phyloP scores from a whole-genome alignment of 768 basidiomycete genomes.

The Atractiella rhizophila region DNA sequence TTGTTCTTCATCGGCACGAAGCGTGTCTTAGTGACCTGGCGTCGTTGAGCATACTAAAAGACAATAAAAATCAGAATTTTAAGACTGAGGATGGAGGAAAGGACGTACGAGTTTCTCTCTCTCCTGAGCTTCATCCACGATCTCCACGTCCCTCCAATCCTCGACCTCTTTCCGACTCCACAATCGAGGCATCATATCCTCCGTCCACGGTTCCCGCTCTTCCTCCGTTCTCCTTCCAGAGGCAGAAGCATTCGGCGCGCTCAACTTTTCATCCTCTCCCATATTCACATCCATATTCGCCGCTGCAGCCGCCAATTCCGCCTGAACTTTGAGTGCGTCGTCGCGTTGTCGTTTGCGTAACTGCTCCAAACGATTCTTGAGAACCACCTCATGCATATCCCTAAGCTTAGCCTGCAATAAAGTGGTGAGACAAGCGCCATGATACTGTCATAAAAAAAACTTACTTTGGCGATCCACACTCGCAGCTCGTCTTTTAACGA shows the following conservation, averaged over 20 bases:
- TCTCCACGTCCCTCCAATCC: conserved; percentile 55
- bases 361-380: conserved; percentile 84
- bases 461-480: conserved; percentile 89
- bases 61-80: not conserved
- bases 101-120: conserved; percentile 35
- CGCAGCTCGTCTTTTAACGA: conserved; percentile 64
- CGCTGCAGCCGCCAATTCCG: conserved; percentile 56
- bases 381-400: conserved; percentile 78
- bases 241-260: conserved; percentile 18
- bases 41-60: conserved; percentile 21
- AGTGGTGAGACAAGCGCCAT: conserved; percentile 4
- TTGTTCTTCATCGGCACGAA: conserved; percentile 44
- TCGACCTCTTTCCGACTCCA: conserved; percentile 44
- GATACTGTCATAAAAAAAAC: conserved; percentile 1
- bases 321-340: conserved; percentile 78
- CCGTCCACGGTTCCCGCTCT: conserved; percentile 41
- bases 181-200: conserved; percentile 55
- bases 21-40: conserved; percentile 52
- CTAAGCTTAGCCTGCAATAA: conserved; percentile 55
- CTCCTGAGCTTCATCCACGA: conserved; percentile 35
- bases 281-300: conserved; percentile 29
- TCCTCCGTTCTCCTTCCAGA: conserved; percentile 23
- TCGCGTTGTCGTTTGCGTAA: conserved; percentile 85
- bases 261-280: conserved; percentile 25
- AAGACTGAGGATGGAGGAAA: not conserved